Evolutionary conservation across 2,329 filamentous ascomycete genomes (phyloP).

Genomic region (Paracoccidioides brasiliensis): DNA sequence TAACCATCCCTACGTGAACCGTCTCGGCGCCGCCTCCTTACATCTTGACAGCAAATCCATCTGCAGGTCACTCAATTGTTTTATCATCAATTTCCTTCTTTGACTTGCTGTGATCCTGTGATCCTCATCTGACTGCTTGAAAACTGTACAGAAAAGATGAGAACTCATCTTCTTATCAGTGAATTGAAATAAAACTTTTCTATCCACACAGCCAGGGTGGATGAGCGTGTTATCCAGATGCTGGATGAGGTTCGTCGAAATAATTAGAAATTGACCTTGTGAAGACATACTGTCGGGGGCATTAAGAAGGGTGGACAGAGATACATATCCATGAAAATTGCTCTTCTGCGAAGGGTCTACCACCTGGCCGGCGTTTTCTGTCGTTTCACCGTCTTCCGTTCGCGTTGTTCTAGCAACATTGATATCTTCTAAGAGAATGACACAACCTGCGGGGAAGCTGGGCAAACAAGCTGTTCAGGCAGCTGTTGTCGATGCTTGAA

Average conservation of each 20-base stretch:
- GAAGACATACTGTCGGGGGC: slow-evolving; percentile 58
- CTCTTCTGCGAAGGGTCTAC: neutral
- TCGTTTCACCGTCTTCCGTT: neutral
- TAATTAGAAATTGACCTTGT: slow-evolving; percentile 55
- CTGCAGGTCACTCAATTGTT: neutral
- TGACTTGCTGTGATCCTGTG: neutral
- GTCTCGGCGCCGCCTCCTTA: too few species aligned
- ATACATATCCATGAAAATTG: slow-evolving; percentile 27
- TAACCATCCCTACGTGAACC: too few species aligned
- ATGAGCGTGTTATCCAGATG: slow-evolving; percentile 52
- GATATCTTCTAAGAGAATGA: neutral
- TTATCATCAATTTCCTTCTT: neutral
- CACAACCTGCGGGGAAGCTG: too few species aligned
- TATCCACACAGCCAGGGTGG: slow-evolving; percentile 54
- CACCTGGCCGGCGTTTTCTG: neutral
- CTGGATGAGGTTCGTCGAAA: slow-evolving; percentile 58
- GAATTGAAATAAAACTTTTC: too few species aligned
- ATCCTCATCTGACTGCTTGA: neutral
- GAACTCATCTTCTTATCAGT: too few species aligned
- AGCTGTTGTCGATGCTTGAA: too few species aligned
- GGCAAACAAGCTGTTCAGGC: too few species aligned
- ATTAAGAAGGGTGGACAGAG: slow-evolving; percentile 55
- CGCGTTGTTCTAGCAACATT: neutral
- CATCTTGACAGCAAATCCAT: too few species aligned
- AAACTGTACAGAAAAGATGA: too few species aligned